Evolutionary conservation across 2,329 filamentous ascomycete species (phyloP), one percentile per base, ranked within the genome.

Genomic region (Phyllosticta citribraziliensis): DNA sequence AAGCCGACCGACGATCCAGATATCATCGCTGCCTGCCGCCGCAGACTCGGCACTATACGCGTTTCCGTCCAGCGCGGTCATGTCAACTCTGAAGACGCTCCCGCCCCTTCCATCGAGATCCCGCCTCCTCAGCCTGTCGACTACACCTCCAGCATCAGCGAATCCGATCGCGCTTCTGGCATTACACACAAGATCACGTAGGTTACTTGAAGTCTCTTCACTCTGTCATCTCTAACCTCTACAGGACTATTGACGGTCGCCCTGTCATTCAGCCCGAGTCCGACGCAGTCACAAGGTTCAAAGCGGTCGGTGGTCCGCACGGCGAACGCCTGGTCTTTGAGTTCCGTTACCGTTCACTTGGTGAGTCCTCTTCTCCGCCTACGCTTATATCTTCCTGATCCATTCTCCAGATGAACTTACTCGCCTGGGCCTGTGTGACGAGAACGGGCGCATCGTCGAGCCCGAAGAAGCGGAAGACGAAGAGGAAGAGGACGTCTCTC

Each of bases 1-100:
- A 40, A 12, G 8, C 33, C 33, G 11, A 14, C 10, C 33, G 33
- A 40, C 33, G 33, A 17, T 2, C 33, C 33, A 12, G 33, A 40
- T 1, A 11, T 40, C 11, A 5, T 40, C 17, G 33, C 33, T 5
- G 33, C 33, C 5, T 11, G 33, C 14, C 33, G 33, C 24, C 53
- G 53, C 22, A n/a, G 19, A n/a, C 53, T 61, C 0, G 40, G 58
- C 2, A 47, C 40, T 2, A 25, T 57, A 19, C 40, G 55, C 17
- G 33, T 57, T 40, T 57, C 60, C 17, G 33, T 61, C 33, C 60
- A 61, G 55, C 60, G 60, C 22, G 60, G 60, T 3, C 35, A 27
- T 10, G 25, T 47, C 22, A 50, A 61, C n/a, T 30, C 27, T 30
- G 27, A 6, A 30, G 27, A 30, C 6, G 27, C 27, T 19, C 19